A percentile compares a stretch with the other conserved stretches of the same genome.
phyloP scores from a whole-genome alignment of 2,329 filamentous ascomycete species.

The Microdochium trichocladiopsis region DNA sequence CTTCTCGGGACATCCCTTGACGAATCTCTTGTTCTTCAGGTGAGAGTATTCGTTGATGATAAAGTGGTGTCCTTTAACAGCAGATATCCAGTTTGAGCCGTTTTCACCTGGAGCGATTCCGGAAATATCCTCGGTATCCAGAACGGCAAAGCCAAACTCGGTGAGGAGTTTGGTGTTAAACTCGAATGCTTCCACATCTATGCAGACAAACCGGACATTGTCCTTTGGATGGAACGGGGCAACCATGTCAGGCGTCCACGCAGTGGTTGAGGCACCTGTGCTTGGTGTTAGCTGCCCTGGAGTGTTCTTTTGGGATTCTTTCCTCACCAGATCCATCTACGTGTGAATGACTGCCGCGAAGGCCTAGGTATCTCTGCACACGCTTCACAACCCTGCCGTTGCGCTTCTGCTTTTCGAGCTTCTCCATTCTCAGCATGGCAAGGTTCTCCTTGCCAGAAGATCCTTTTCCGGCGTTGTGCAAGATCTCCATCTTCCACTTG shows the following conservation, averaged over 20 bases:
- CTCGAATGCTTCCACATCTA: conserved; percentile 84
- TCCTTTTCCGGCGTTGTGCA: neutral
- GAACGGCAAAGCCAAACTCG: conserved; percentile 75
- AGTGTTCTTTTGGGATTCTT: neutral
- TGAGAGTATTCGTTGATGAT: conserved; percentile 63
- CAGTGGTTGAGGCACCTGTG: conserved; percentile 15
- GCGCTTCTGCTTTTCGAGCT: conserved; percentile 38
- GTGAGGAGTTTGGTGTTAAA: conserved; percentile 59
- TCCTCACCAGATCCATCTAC: conserved; percentile 4
- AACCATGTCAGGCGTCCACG: conserved; percentile 30
- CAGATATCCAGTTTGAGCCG: conserved; percentile 59
- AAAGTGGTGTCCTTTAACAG: conserved; percentile 68
- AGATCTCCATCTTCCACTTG: conserved; percentile 24
- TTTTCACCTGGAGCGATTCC: conserved; percentile 50
- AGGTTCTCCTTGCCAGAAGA: conserved; percentile 15
- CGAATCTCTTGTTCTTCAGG: conserved; percentile 60
- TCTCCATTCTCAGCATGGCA: conserved; percentile 38
- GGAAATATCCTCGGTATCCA: conserved; percentile 60
- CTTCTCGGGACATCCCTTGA: conserved; percentile 63
- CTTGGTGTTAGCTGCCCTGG: conserved; percentile 1
- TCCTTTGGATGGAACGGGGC: conserved; percentile 39
- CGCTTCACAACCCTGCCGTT: conserved; percentile 53
- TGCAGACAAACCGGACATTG: conserved; percentile 63
- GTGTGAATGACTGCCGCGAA: conserved; percentile 30
- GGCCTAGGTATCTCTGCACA: conserved; percentile 63